A percentile compares a stretch with the other conserved stretches of the same genome.
Evolutionary conservation across 31 red algal species (phyloP).

Genomic region (Bonnemaisonia californica): DNA sequence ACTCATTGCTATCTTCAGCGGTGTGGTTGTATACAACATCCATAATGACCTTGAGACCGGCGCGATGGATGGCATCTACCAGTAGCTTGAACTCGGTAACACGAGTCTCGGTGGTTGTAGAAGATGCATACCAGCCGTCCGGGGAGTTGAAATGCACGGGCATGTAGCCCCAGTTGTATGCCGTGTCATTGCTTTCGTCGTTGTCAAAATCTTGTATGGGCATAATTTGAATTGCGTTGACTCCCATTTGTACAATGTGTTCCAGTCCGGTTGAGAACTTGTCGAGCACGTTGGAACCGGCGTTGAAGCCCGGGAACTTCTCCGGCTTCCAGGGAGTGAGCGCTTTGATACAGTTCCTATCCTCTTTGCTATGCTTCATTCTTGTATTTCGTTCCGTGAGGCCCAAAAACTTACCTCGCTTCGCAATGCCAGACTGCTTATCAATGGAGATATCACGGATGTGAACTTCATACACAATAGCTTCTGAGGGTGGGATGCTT

Average conservation of each 20-base stretch:
- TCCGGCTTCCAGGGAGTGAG: conserved; percentile 37
- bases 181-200: conserved; percentile 34
- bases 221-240: conserved; percentile 90
- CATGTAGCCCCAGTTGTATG: conserved; percentile 95
- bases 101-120: conserved; percentile 44
- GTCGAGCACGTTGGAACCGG: conserved; percentile 29
- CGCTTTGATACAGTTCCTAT: background rate
- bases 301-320: conserved; percentile 6
- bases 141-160: conserved; percentile 92
- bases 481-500: conserved; percentile 23
- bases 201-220: conserved; percentile 93
- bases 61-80: conserved; percentile 71
- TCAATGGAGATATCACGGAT: conserved; percentile 87
- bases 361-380: conserved; percentile 9
- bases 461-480: conserved; percentile 87
- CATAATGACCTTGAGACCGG: conserved; percentile 88
- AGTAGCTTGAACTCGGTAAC: conserved; percentile 90
- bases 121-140: conserved; percentile 85
- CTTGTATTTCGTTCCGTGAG: conserved; percentile 55
- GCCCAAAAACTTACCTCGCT: conserved; percentile 86
- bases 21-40: conserved; percentile 99
- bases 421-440: conserved; percentile 30
- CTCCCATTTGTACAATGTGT: conserved; percentile 90
- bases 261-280: conserved; percentile 76
- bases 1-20: conserved; percentile 82